Evolutionary conservation across 768 basidiomycete genomes (phyloP), one percentile per base, ranked within the genome.

Genomic region (Leucogyrophana mollusca): DNA sequence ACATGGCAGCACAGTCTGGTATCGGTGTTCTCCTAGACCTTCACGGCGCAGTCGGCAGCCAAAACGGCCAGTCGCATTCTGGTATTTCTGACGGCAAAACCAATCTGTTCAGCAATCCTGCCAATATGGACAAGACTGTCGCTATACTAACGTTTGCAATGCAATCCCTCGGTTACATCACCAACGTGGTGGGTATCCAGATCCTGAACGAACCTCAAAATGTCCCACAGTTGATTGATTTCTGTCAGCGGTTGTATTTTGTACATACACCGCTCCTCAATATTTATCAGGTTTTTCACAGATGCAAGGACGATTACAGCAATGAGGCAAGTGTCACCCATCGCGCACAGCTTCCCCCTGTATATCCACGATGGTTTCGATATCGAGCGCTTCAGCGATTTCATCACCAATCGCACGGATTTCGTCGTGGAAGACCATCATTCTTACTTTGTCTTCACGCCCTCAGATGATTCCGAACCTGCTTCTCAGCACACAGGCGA

Each of bases 361-460:
- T 87, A 88, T 57, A 55, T 90, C 20, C 81, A 83, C 45, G 84
- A 90, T 45, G 84, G 72, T 1, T 91, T 89, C 66, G 68, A 87
- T 52, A 64, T 80, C 13, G 58, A 67, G 7, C 64, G 70, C 16
- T 85, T 79, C 60, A 73, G 71, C 34, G 52, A 64, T 17, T 86
- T 68, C 52, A 67, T 82, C 4, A 70, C 75, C 2, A 61, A 67
- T 27, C 66, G 80, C 45, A 54, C 61, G 1, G 82, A 85, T 52
- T 90, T 87, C 49, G 73, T 85, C 18, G 78, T 89, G 4, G 71
- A 84, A 49, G 87, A 91, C 49, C 81, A 87, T 57, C 88, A 90
- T 54, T 80, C 82, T 34, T 81, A 88, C 70, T 79, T 84, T 53
- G 79, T 87, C 51, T 87, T 82, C 52, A 79, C 82, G 0, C 62